These are phyloP conservation scores for Gossypium longicalyx DNA, from an alignment of 345 rosid species.

Conservation along the genomic window DNA sequence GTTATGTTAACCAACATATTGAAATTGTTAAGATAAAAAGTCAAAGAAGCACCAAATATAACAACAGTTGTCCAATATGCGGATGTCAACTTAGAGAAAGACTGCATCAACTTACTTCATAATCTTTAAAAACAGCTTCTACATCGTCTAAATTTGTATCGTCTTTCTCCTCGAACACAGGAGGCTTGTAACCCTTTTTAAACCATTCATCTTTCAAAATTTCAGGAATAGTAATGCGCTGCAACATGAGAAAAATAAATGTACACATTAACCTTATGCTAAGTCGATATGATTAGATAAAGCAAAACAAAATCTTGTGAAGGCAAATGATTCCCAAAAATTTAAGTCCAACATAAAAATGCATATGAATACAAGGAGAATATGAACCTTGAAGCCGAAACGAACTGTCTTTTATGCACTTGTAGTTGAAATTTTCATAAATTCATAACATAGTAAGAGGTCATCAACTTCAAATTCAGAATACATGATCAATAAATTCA, in stretches of 20 bases:
- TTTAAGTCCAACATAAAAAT: neutral
- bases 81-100: neutral
- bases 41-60: neutral
- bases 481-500: neutral
- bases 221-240: conserved; percentile 85
- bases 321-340: neutral
- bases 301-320: neutral
- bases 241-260: conserved; percentile 22
- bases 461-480: neutral
- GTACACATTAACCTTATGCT: neutral
- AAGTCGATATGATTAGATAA: conserved; percentile 3
- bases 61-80: conserved; percentile 4
- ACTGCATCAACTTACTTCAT: conserved; percentile 50
- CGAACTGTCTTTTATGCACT: neutral
- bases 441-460: neutral
- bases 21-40: conserved; percentile 9
- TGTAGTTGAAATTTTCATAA: neutral
- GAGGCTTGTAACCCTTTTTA: conserved; percentile 73
- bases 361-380: neutral
- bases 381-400: conserved; percentile 1
- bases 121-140: conserved; percentile 91
- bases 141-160: conserved; percentile 76
- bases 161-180: conserved; percentile 75
- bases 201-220: conserved; percentile 89
- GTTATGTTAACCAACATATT: conserved; percentile 13